Base-by-base conservation (phyloP, 768 basidiomycete species). In the Boletus rufocinnamomeus region DNA sequence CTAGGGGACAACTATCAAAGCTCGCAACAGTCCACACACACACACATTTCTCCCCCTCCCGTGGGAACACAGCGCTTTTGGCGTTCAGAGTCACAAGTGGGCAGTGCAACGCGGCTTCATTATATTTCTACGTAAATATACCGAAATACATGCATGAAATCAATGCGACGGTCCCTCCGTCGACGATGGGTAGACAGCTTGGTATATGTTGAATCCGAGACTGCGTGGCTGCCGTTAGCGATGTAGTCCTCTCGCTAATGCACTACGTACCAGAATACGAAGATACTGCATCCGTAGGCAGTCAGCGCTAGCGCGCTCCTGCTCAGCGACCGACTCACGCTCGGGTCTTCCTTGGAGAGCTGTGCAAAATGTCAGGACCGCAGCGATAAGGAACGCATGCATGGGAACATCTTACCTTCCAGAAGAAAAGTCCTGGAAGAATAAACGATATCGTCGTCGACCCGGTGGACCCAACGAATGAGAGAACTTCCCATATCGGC, bases 401-500 rank as follows among this genome's bases (percentile, higher is more conserved):
- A 60, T 59, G 56, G 32, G 50, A 61, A 59, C 30, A 32, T 44
- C 76, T 63, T 63, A 89, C 91, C 88, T 92, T 88, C 88, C 93
- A 98, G 77, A 91, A 97, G 69, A 97, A 90, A 50, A 95, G 75
- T 2, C 93, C 95, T 0, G 95, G 95, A 37, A 97, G 81, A 67
- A 98, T 97, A 76, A 98, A 98, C 2, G 93, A 95, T 58, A 98
- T 93, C 21, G 95, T 96, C 27, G 95, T 97, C 16, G 93, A 96
- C 14, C 97, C 97, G 1, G 95, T 98, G 25, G 94, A 89, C 2
- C 97, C 97, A 38, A 99, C 96, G 69, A 99, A 97, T 5, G 94
- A 93, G 35, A 98, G 80, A 16, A 98, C 96, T 93, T 67, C 4
- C n/a, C 50, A 40, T 21, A 57, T 60, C 50, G 32, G 30, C 48